Conservation (phyloP, 805 yeast genomes). For the Debaryomyces tyrocola region DNA sequence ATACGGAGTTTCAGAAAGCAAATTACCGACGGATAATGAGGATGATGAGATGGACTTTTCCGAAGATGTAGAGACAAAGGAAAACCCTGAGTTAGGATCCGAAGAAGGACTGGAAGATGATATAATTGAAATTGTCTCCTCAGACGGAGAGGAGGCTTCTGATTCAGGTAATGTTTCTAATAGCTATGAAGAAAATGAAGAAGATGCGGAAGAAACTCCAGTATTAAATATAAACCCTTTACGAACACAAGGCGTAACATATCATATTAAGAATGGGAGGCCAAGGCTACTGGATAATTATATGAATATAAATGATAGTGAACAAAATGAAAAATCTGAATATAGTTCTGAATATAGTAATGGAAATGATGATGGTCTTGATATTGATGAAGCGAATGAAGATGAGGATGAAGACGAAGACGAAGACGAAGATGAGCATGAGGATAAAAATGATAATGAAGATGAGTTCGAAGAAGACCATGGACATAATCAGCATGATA, state of each 20-base stretch:
- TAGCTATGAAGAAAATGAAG: constrained; percentile 36
- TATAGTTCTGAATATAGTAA: constrained; percentile 7
- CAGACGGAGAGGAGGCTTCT: constrained; percentile 9
- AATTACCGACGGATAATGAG: neutral
- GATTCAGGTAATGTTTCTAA: constrained; percentile 27
- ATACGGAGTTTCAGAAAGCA: neutral
- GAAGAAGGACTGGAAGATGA: constrained; percentile 47
- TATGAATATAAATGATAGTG: neutral
- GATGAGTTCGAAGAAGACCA: constrained; percentile 1
- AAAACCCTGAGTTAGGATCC: constrained; percentile 6
- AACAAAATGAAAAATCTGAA: neutral
- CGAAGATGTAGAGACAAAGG: neutral
- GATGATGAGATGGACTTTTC: constrained; percentile 9
- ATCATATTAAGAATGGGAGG: constrained; percentile 3
- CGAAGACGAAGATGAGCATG: constrained; percentile 8
- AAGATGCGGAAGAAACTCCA: constrained; percentile 37
- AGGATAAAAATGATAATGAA: constrained; percentile 4
- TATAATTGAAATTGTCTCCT: constrained; percentile 39
- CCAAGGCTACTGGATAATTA: constrained; percentile 3
- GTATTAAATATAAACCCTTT: constrained; percentile 16
- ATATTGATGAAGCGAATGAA: constrained; percentile 2
- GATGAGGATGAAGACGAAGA: constrained; percentile 33
- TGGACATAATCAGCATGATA: constrained; percentile 23
- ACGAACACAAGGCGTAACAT: neutral
- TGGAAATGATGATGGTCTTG: constrained; percentile 2